Percentiles rank a stretch among this genome's conserved stretches.
phyloP scores from a whole-genome alignment of 2,329 filamentous ascomycete species.

The Trichoderma hamatum region DNA sequence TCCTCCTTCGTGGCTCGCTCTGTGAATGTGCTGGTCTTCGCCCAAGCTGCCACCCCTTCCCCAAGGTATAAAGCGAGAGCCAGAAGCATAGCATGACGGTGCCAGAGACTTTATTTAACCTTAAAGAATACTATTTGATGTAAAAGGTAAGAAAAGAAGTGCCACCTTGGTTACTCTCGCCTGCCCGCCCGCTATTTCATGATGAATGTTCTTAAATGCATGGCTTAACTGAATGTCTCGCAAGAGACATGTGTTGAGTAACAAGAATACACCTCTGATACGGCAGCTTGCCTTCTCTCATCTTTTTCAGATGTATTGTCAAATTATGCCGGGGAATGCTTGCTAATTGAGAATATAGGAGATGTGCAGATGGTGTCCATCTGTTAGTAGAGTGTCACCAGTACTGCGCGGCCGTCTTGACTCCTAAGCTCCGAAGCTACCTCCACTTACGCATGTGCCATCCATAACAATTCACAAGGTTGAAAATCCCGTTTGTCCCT shows the following conservation, averaged over 20 bases:
- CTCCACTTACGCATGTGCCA: not conserved
- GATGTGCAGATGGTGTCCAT: not conserved
- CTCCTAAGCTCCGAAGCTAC: not conserved
- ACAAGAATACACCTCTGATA: slow-evolving; percentile 40
- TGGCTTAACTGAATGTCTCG: slow-evolving; percentile 41
- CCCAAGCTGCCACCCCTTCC: not conserved
- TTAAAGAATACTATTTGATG: not conserved
- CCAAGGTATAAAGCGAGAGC: no score
- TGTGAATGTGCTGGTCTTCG: not conserved
- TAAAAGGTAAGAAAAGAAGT: not conserved
- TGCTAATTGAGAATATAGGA: not conserved
- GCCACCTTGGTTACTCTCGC: not conserved
- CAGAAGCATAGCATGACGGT: not conserved
- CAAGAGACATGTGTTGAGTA: slow-evolving; percentile 31
- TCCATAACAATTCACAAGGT: not conserved
- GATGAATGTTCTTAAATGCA: slow-evolving; percentile 39
- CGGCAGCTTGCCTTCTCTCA: not conserved
- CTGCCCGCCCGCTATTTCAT: slow-evolving; percentile 26
- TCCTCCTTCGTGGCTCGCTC: not conserved
- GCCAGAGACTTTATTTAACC: not conserved
- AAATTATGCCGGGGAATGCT: not conserved
- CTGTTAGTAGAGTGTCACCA: not conserved
- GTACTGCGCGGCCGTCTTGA: not conserved
- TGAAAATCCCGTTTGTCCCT: no score
- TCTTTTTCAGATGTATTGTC: not conserved